These are phyloP conservation scores for Pilatotrama ljubarskyi DNA, from an alignment of 768 basidiomycete species.

Conservation along the genomic window DNA sequence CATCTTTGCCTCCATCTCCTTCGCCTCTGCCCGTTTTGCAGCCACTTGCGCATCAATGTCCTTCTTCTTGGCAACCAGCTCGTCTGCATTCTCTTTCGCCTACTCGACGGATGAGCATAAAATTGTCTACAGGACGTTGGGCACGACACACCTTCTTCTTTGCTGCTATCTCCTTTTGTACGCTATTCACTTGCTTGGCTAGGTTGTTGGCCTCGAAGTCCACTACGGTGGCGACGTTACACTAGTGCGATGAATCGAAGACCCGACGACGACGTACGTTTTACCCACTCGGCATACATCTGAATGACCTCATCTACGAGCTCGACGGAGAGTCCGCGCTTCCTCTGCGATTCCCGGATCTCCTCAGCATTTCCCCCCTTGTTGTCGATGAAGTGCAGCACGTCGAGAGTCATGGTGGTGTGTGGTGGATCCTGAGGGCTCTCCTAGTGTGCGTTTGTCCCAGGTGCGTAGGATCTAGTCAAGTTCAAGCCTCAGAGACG, in stretches of 20 bases:
- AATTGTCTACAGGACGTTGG: no score
- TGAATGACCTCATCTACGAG: constrained; percentile 92
- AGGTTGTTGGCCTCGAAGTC: constrained; percentile 81
- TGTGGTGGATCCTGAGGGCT: background rate
- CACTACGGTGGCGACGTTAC: constrained; percentile 49
- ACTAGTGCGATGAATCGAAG: background rate
- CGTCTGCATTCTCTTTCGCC: constrained; percentile 92
- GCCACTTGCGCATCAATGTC: constrained; percentile 81
- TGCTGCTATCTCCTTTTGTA: constrained; percentile 91
- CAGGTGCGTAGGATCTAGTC: background rate
- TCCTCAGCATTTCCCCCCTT: constrained; percentile 92
- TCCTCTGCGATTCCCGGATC: constrained; percentile 90
- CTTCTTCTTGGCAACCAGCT: constrained; percentile 82
- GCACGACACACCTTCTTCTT: constrained; percentile 81
- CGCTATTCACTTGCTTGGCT: constrained; percentile 80
- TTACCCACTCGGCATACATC: constrained; percentile 93
- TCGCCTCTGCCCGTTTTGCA: constrained; percentile 71
- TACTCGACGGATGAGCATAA: constrained; percentile 30
- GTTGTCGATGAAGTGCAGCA: constrained; percentile 75
- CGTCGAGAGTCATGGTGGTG: constrained; percentile 74
- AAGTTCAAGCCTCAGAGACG: background rate
- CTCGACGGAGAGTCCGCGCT: constrained; percentile 86
- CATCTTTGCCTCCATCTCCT: constrained; percentile 78
- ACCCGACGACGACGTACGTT: constrained; percentile 58
- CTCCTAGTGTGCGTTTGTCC: background rate